Base-by-base conservation (phyloP, 768 basidiomycete species). In the Neoboletus magnificus region DNA sequence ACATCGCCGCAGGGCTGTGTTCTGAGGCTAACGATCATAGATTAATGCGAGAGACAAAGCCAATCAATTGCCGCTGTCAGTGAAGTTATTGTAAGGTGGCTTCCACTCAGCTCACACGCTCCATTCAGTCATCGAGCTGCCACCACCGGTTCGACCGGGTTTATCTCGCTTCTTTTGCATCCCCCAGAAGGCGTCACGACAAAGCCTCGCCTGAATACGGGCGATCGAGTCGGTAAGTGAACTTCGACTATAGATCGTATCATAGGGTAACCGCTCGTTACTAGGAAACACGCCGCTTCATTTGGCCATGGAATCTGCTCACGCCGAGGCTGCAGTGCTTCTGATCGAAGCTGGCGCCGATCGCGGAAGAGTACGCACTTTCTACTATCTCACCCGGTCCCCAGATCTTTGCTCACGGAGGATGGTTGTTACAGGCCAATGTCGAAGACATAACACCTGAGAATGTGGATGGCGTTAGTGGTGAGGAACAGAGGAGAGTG, bases 291-390 rank as follows among this genome's bases (percentile, higher is more conserved):
- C 97, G 2, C 93, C 97, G 2, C 76, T 99, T 36, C 97, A 99
- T 78, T 83, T 99, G 32, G 95, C 96, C 18, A 89, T 99, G 87
- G 96, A 99, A 65, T 93, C 91, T 51, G 96, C 87, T 18, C 91
- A 98, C 67, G 96, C 91, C 15, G 87, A 93, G 67, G 89, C 86
- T 16, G 96, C 96, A 11, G 89, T 93, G 2, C 71, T 89, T 48
- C 79, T 99, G 48, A 96, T 99, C 56, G 92, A 96, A 68, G 95
- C 93, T 44, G 96, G 96, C 20, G 95, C 95, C 9, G 96, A 98
- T 77, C 85, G 96, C 30, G 82, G 82, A 61, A 80, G 91, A 63
- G 94, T 95, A 73, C 61, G 90, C 77, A 42, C 54, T 57, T 50
- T 48, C 29, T 40, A 20, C 32, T 2, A 27, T 41, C 23, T 40